Evolutionary conservation across 192 early-diverging fungal genomes (phyloP), one percentile per base, ranked within the genome.

Genomic region (Dissophora ornata): DNA sequence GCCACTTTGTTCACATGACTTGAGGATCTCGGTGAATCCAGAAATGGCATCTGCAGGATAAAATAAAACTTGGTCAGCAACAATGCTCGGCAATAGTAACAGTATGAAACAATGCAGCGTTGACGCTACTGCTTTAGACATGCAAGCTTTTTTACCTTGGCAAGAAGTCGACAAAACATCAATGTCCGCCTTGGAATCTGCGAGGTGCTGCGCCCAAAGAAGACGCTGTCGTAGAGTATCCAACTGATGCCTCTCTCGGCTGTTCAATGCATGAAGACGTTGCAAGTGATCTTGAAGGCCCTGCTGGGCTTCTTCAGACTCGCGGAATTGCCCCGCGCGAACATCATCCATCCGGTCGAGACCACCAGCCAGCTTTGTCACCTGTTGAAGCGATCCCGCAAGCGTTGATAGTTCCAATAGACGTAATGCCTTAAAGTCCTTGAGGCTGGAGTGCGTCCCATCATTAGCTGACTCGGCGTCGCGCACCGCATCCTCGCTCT

Each of bases 61-160:
- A 7, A 44, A 15, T 19, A 61, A 46, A 38, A 38, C n/a, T n/a
- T n/a, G n/a, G 19, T 5, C 13, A 9, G 9, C 9, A 48, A 47
- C 4, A 36, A 2, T n/a, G n/a, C n/a, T n/a, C n/a, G n/a, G n/a
- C n/a, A n/a, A n/a, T n/a, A n/a, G n/a, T n/a, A n/a, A n/a, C n/a
- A n/a, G n/a, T n/a, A n/a, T n/a, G n/a, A n/a, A n/a, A n/a, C n/a
- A n/a, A n/a, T n/a, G n/a, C n/a, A n/a, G n/a, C n/a, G n/a, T n/a
- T n/a, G n/a, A n/a, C n/a, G n/a, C n/a, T n/a, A n/a, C n/a, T n/a
- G n/a, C n/a, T n/a, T n/a, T n/a, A n/a, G n/a, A n/a, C n/a, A n/a
- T n/a, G n/a, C n/a, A n/a, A n/a, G n/a, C n/a, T n/a, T n/a, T 21
- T 30, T 29, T 75, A 75, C 71, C 57, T 62, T 60, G 40, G 26